phyloP scores from a whole-genome alignment of 352 stramenopile genomes.

The Thalassiosira mediterranea region DNA sequence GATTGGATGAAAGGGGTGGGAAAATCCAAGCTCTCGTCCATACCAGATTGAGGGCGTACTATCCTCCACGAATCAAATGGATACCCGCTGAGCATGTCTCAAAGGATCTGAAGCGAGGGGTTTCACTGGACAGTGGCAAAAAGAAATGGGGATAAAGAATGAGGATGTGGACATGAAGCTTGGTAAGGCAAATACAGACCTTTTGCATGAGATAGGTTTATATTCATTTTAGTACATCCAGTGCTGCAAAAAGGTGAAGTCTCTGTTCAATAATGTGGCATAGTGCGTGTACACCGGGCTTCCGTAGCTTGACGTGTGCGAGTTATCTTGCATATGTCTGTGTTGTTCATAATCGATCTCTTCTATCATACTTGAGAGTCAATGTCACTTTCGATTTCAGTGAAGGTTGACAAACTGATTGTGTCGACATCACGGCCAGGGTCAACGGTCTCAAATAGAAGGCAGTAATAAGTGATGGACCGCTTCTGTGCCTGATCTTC shows the following conservation, averaged over 20 bases:
- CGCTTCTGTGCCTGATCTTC: conserved; percentile 1
- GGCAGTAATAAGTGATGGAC: conserved; percentile 23
- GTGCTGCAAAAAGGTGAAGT: too few species aligned
- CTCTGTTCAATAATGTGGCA: too few species aligned
- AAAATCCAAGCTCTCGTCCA: conserved; percentile 54
- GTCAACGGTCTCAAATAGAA: conserved; percentile 25
- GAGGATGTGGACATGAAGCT: too few species aligned
- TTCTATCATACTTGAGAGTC: conserved; percentile 9
- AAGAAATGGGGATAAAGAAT: conserved; percentile 27
- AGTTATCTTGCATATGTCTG: too few species aligned
- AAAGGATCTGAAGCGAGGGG: conserved; percentile 39
- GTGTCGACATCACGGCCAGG: conserved; percentile 31
- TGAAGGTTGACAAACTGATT: conserved; percentile 27
- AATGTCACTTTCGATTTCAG: conserved; percentile 29
- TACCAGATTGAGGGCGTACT: conserved; percentile 43
- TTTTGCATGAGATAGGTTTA: too few species aligned
- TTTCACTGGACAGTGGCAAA: conserved; percentile 24
- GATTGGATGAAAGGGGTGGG: conserved; percentile 45
- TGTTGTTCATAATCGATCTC: too few species aligned
- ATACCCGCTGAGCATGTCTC: conserved; percentile 44
- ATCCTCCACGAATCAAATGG: conserved; percentile 47
- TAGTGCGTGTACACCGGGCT: too few species aligned
- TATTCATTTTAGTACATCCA: too few species aligned
- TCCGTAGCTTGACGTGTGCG: too few species aligned
- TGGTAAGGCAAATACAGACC: too few species aligned